Evolutionary conservation across 1,139 yeast species (phyloP).

Genomic region (Diutina rugosa): DNA sequence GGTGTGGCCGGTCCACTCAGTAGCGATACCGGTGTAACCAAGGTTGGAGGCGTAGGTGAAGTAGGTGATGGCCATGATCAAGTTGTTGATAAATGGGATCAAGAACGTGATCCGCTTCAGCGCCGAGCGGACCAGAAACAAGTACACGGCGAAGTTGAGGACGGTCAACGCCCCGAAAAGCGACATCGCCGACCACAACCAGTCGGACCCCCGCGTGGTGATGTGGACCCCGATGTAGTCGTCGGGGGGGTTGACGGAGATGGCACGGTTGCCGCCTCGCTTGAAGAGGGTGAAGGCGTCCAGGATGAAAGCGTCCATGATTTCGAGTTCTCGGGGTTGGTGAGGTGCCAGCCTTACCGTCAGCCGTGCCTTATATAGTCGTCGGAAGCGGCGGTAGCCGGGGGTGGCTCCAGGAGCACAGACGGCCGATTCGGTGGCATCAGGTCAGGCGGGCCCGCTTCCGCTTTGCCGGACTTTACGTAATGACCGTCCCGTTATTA

Average conservation of each 20-base stretch:
- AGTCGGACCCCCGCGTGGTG: slow-evolving; percentile 50
- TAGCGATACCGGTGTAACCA: slow-evolving; percentile 44
- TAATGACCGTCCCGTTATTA: not conserved
- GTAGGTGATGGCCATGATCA: slow-evolving; percentile 38
- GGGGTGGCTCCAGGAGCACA: not conserved
- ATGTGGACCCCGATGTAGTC: slow-evolving; percentile 33
- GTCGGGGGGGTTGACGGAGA: slow-evolving; percentile 31
- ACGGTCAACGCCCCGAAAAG: slow-evolving; percentile 31
- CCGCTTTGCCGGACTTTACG: not conserved
- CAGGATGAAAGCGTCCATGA: not conserved
- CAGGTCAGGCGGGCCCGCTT: not conserved
- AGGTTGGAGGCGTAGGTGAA: slow-evolving; percentile 56
- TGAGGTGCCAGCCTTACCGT: not conserved
- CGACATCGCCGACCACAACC: slow-evolving; percentile 60
- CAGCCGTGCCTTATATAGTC: not conserved
- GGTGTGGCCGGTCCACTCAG: slow-evolving; percentile 41
- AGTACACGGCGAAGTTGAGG: slow-evolving; percentile 24
- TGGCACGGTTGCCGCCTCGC: slow-evolving; percentile 29
- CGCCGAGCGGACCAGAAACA: slow-evolving; percentile 19
- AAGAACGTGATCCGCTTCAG: slow-evolving; percentile 30
- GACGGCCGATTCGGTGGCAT: not conserved
- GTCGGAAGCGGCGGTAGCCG: not conserved
- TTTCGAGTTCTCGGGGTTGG: not conserved
- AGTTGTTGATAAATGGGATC: slow-evolving; percentile 32
- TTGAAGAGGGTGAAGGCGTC: not conserved